Percentiles rank a stretch among this genome's conserved stretches.
These are phyloP conservation scores for Brassica juncea DNA, from an alignment of 345 rosid species.

Conservation along the genomic window DNA sequence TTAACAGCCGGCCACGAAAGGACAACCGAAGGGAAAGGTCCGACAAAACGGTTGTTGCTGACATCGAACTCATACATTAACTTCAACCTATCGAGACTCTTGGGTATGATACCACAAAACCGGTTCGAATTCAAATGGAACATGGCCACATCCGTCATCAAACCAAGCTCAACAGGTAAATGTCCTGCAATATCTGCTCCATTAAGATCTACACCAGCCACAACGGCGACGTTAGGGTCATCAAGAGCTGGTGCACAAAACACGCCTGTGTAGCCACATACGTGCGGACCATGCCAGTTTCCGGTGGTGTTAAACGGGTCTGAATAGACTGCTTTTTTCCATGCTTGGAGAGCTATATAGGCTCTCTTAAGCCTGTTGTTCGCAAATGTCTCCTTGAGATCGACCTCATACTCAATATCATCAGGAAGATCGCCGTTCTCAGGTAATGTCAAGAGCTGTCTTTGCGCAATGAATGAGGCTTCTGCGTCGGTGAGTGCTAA, in stretches of 20 bases:
- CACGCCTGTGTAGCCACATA: neutral
- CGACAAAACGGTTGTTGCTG: neutral
- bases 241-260: neutral
- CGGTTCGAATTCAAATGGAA: neutral
- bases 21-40: conserved; percentile 2
- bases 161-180: neutral
- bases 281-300: neutral
- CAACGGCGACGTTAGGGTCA: neutral
- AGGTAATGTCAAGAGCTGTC: neutral
- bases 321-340: neutral
- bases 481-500: neutral
- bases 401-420: neutral
- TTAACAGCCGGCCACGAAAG: neutral
- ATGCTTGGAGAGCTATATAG: neutral
- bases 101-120: conserved; percentile 1
- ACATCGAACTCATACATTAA: neutral
- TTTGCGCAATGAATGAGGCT: neutral
- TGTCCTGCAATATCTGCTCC: neutral
- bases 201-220: neutral
- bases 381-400: neutral
- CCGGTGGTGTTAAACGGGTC: conserved; percentile 1
- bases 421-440: neutral
- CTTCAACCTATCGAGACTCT: neutral
- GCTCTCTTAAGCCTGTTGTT: neutral
- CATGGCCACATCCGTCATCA: conserved; percentile 1